Conservation (phyloP, 2,329 filamentous ascomycete genomes). For the Phaeosphaeriaceae sp. region DNA sequence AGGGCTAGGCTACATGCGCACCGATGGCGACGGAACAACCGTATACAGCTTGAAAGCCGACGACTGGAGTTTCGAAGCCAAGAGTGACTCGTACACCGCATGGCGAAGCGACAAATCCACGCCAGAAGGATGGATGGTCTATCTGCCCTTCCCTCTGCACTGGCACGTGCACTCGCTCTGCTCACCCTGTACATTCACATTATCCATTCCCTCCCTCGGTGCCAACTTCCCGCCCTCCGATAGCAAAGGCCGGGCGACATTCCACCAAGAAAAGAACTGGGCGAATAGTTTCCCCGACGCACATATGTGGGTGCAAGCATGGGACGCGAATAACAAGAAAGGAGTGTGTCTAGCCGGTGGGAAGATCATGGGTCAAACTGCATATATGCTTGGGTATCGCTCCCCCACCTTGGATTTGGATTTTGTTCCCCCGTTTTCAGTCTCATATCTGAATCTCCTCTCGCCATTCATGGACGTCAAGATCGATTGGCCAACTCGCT, state of each 20-base stretch:
- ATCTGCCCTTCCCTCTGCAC: slow-evolving; percentile 58
- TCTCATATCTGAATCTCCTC: slow-evolving; percentile 37
- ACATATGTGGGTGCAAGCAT: slow-evolving; percentile 49
- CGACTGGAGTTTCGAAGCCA: slow-evolving; percentile 52
- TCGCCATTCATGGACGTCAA: slow-evolving; percentile 54
- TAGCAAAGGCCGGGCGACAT: slow-evolving; percentile 45
- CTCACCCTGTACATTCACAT: slow-evolving; percentile 50
- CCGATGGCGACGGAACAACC: slow-evolving; percentile 45
- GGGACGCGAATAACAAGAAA: slow-evolving; percentile 21
- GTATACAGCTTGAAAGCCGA: slow-evolving; percentile 41
- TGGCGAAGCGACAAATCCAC: slow-evolving; percentile 50
- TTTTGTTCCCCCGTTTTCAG: slow-evolving; percentile 56
- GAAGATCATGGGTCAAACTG: slow-evolving; percentile 46
- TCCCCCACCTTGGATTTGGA: slow-evolving; percentile 47
- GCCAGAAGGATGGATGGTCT: slow-evolving; percentile 56
- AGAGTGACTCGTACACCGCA: slow-evolving; percentile 47
- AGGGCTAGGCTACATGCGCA: slow-evolving; percentile 50
- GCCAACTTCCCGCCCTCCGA: slow-evolving; percentile 26
- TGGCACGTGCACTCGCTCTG: slow-evolving; percentile 60
- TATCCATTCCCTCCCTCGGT: slow-evolving; percentile 46
- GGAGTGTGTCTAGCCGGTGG: slow-evolving; percentile 44
- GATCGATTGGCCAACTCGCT: slow-evolving; percentile 51
- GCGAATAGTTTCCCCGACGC: slow-evolving; percentile 55
- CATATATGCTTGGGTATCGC: slow-evolving; percentile 58
- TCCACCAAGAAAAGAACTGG: slow-evolving; percentile 63